Evolutionary conservation across 148 eudicot genomes (phyloP), one percentile per base, ranked within the genome.

Genomic region (Salicornia ramosissima): DNA sequence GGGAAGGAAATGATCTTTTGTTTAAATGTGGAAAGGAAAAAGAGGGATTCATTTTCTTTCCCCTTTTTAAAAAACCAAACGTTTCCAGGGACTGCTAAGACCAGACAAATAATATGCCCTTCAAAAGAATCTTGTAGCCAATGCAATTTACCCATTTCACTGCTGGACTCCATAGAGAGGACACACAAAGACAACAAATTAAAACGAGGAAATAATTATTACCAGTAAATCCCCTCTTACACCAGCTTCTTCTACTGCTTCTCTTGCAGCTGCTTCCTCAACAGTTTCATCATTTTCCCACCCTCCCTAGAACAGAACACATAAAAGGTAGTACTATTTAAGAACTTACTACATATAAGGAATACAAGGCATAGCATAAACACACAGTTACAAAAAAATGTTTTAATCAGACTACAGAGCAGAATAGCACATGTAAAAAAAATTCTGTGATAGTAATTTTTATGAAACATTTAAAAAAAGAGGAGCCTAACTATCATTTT

Each of bases 191-290:
- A 25, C 21, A 72, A 2, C 24, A 14, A 45, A 55, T 11, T 29
- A 9, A 30, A 31, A 47, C 46, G 18, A 5, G 42, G 42, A 49
- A 29, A 39, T 30, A 9, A 49, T 30, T 29, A 66, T n/a, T 67
- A 83, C 87, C 85, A 79, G 77, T 71, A 86, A 36, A 47, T 86
- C 82, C 62, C 90, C 90, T 56, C 74, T 73, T 6, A 86, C 87
- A 54, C 90, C 90, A 51, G 90, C 90, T 81, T 86, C 90, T 83
- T 86, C 90, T 25, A 86, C 74, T 30, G 90, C 87, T 79, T 83
- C 87, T 59, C 90, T 75, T 52, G 55, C 73, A 67, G 90, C 90
- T 18, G 90, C 90, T 70, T 86, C 85, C 75, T 86, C 82, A 46
- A 75, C 85, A 39, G 87, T 81, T 63, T 86, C 90, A 71, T 86